A percentile compares a stretch with the other conserved stretches of the same genome.
Conservation (phyloP, 768 basidiomycete genomes). For the Suillus discolor region DNA sequence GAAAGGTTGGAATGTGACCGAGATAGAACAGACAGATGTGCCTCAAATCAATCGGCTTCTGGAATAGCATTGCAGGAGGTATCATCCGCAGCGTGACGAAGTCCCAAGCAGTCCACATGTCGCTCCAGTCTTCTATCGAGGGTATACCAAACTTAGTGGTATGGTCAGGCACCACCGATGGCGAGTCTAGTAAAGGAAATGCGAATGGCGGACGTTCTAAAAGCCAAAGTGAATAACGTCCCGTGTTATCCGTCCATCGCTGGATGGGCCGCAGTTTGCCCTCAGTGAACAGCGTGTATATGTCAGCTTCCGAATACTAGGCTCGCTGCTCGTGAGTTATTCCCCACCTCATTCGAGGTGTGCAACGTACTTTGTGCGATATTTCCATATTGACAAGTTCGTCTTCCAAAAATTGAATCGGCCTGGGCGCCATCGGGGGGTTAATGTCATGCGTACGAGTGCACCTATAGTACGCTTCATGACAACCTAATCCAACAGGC, state of each 20-base stretch:
- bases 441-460: slow-evolving; percentile 57
- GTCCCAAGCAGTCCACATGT: slow-evolving; percentile 91
- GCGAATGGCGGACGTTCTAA: slow-evolving; percentile 83
- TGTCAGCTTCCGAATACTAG: slow-evolving; percentile 82
- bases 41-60: slow-evolving; percentile 91
- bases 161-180: slow-evolving; percentile 28
- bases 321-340: not conserved
- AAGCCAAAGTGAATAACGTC: slow-evolving; percentile 85
- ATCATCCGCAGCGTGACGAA: slow-evolving; percentile 85
- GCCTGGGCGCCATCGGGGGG: slow-evolving; percentile 46
- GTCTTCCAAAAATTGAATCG: slow-evolving; percentile 59
- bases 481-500: slow-evolving; percentile 54
- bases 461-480: slow-evolving; percentile 84
- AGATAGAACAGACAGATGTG: slow-evolving; percentile 98
- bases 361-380: slow-evolving; percentile 71
- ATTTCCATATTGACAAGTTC: slow-evolving; percentile 87
- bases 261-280: slow-evolving; percentile 83
- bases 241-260: slow-evolving; percentile 76
- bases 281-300: slow-evolving; percentile 66
- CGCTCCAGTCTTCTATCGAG: slow-evolving; percentile 74
- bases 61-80: slow-evolving; percentile 77
- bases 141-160: slow-evolving; percentile 62
- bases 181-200: slow-evolving; percentile 64
- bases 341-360: not conserved
- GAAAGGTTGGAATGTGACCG: slow-evolving; percentile 91